Percentiles rank a stretch among this genome's conserved stretches.
Evolutionary conservation across 768 basidiomycete genomes (phyloP).

Genomic region (Lentinula boryana): DNA sequence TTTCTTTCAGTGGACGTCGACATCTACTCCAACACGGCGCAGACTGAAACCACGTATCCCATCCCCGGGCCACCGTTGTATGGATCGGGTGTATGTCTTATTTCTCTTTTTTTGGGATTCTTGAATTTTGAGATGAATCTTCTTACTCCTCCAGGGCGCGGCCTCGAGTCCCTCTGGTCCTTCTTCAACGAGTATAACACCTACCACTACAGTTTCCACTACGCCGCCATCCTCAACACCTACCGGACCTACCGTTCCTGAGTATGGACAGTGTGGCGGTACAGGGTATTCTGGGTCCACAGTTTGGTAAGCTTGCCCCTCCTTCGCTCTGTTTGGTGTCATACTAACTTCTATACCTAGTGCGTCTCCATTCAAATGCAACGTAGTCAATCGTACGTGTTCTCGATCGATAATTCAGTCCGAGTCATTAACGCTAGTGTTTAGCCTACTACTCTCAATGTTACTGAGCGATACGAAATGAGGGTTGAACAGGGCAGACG

Average conservation of each 20-base stretch:
- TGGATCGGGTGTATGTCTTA: constrained; percentile 2
- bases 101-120: neutral
- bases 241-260: constrained; percentile 22
- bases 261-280: constrained; percentile 41
- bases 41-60: constrained; percentile 32
- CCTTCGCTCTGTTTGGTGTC: neutral
- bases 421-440: neutral
- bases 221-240: constrained; percentile 10
- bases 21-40: constrained; percentile 31
- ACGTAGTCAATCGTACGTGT: constrained; percentile 25
- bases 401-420: neutral
- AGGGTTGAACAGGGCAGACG: neutral
- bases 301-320: constrained; percentile 23
- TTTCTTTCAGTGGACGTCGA: constrained; percentile 20
- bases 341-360: constrained; percentile 12
- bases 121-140: neutral
- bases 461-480: constrained; percentile 15
- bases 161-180: neutral
- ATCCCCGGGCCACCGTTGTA: constrained; percentile 42
- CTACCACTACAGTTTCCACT: constrained; percentile 3
- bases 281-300: constrained; percentile 32
- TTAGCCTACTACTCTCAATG: constrained; percentile 33
- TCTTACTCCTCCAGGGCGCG: neutral
- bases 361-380: constrained; percentile 30
- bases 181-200: neutral